These are phyloP conservation scores for Xylaria arbuscula DNA, from an alignment of 2,329 filamentous ascomycete species.

Conservation along the genomic window DNA sequence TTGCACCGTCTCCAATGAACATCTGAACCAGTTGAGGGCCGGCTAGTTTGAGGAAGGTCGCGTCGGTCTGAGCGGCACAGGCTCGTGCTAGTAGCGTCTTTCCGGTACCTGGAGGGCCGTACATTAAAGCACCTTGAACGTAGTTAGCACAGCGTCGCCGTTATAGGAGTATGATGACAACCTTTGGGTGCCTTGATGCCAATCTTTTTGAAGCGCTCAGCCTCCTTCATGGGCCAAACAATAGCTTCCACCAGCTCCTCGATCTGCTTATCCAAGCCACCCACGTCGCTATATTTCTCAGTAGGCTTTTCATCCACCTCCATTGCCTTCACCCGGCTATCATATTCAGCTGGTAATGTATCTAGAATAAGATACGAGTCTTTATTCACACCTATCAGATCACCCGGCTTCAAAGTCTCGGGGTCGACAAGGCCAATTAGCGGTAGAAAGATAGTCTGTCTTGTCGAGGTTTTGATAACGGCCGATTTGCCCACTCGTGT, in stretches of 20 bases:
- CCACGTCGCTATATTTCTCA: conserved; percentile 98
- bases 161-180: conserved; percentile 57
- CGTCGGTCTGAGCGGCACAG: conserved; percentile 96
- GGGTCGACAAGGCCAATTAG: conserved; percentile 97
- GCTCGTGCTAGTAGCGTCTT: conserved; percentile 94
- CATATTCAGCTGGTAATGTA: conserved; percentile 96
- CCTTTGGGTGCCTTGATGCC: conserved; percentile 99
- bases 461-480: conserved; percentile 98
- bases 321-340: conserved; percentile 99
- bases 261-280: conserved; percentile 98
- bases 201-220: conserved; percentile 99
- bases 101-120: conserved; percentile 89
- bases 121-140: conserved; percentile 89
- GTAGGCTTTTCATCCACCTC: conserved; percentile 99
- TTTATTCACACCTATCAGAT: conserved; percentile 98
- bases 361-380: conserved; percentile 98
- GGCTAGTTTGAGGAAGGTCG: conserved; percentile 97
- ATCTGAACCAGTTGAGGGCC: conserved; percentile 98
- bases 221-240: conserved; percentile 99
- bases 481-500: conserved; percentile 97
- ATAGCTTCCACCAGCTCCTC: conserved; percentile 98
- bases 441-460: conserved; percentile 98
- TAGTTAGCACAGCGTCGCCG: conserved; percentile 33
- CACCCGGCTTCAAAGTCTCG: conserved; percentile 91
- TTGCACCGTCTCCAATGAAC: conserved; percentile 99